Evolutionary conservation across 2,329 filamentous ascomycete species (phyloP).

Genomic region (Lachnellula cervina): DNA sequence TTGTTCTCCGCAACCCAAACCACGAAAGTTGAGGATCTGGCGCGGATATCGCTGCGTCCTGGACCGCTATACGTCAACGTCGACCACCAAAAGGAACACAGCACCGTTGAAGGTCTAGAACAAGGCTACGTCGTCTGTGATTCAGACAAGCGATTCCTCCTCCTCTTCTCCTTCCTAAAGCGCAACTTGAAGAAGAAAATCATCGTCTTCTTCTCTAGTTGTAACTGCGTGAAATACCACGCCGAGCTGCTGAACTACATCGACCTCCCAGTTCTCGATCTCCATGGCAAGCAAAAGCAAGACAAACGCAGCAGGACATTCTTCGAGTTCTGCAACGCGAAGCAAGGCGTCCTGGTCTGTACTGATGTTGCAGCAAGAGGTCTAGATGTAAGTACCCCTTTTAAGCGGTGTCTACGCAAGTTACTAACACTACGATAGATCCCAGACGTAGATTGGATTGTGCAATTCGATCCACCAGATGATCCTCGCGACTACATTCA

Average conservation of each 20-base stretch:
- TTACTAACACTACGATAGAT: slow-evolving; percentile 49
- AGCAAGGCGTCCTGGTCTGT: slow-evolving; percentile 83
- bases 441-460: slow-evolving; percentile 90
- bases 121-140: slow-evolving; percentile 96
- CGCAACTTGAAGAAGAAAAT: slow-evolving; percentile 85
- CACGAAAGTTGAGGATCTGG: slow-evolving; percentile 96
- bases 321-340: slow-evolving; percentile 89
- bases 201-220: slow-evolving; percentile 92
- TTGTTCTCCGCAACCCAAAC: slow-evolving; percentile 99
- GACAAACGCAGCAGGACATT: slow-evolving; percentile 99
- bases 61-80: slow-evolving; percentile 97
- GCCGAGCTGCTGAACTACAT: slow-evolving; percentile 96
- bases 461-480: slow-evolving; percentile 93
- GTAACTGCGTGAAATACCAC: slow-evolving; percentile 93
- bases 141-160: slow-evolving; percentile 85
- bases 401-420: neutral
- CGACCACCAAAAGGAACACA: slow-evolving; percentile 81
- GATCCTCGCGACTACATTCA: slow-evolving; percentile 91
- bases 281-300: slow-evolving; percentile 96
- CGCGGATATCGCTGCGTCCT: slow-evolving; percentile 83
- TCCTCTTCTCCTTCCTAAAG: slow-evolving; percentile 93
- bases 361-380: slow-evolving; percentile 95
- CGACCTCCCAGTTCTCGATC: slow-evolving; percentile 79
- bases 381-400: slow-evolving; percentile 60
- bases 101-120: slow-evolving; percentile 88